phyloP scores from a whole-genome alignment of 805 yeast genomes.

The Kodamaea fukazawae region DNA sequence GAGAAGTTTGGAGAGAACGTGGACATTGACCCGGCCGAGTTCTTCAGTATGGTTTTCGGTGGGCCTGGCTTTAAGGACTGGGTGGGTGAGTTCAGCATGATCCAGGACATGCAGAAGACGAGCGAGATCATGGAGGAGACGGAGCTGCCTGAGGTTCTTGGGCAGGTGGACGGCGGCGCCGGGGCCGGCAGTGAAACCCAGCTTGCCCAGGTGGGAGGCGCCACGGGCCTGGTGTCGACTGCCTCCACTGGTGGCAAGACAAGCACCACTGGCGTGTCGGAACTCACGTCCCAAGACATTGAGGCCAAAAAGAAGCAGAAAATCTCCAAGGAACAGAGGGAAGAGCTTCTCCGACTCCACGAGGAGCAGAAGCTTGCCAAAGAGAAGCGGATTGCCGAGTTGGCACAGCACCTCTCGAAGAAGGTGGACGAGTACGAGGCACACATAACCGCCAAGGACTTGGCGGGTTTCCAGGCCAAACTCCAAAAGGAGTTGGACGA shows the following conservation, averaged over 20 bases:
- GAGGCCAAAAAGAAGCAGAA: conserved; percentile 31
- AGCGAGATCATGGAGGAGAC: conserved; percentile 43
- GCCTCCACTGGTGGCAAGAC: conserved; percentile 24
- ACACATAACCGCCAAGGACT: conserved; percentile 61
- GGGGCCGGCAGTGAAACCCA: conserved; percentile 4
- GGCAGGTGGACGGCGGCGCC: conserved; percentile 3
- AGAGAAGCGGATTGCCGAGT: conserved; percentile 47
- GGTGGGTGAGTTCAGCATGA: conserved; percentile 82
- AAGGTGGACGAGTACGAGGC: conserved; percentile 51
- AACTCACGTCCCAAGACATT: conserved; percentile 21
- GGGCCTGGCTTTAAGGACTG: conserved; percentile 76
- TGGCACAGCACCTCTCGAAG: conserved; percentile 47
- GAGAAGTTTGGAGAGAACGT: conserved; percentile 65
- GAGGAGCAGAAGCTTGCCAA: conserved; percentile 53
- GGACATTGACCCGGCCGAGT: conserved; percentile 73
- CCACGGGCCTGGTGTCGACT: conserved; percentile 8
- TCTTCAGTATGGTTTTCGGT: conserved; percentile 80
- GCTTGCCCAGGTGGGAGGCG: conserved; percentile 9
- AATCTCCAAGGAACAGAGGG: conserved; percentile 39
- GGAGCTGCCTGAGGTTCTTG: conserved; percentile 5
- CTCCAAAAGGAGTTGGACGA: conserved; percentile 67
- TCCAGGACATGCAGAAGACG: conserved; percentile 69
- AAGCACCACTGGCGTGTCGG: conserved; percentile 1
- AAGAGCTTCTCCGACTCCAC: conserved; percentile 49
- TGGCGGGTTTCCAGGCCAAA: conserved; percentile 51